Conservation (phyloP, 495 filamentous ascomycete species). For the Neurospora hispaniola region DNA sequence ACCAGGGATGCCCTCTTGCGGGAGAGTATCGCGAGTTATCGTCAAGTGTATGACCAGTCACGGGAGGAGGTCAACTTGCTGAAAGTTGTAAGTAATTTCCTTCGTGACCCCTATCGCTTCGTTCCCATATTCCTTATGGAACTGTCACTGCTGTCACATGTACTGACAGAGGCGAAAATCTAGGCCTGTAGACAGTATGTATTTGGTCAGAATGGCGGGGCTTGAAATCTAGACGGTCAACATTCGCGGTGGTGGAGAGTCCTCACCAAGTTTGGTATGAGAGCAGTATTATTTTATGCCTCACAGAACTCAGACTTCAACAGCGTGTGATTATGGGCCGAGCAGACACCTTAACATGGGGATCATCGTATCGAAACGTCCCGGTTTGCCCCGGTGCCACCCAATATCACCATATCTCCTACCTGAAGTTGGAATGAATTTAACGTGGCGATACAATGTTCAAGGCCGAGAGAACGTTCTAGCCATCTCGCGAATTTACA, state of each 20-base stretch:
- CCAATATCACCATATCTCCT: not conserved
- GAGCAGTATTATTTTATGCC: not conserved
- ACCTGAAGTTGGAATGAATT: not conserved
- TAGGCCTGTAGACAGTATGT: conserved; percentile 41
- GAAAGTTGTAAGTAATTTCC: conserved; percentile 50
- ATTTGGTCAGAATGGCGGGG: conserved; percentile 18
- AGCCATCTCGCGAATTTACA: not conserved
- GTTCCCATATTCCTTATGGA: not conserved
- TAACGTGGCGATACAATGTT: not conserved
- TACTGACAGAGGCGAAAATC: not conserved
- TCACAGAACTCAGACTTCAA: not conserved
- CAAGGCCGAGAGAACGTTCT: not conserved
- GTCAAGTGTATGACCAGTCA: conserved; percentile 70
- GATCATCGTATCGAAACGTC: not conserved
- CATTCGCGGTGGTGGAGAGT: not conserved
- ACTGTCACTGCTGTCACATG: not conserved
- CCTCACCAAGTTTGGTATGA: not conserved
- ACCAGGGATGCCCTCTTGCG: conserved; percentile 62
- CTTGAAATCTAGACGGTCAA: not conserved
- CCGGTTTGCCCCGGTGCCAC: not conserved
- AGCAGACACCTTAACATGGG: not conserved
- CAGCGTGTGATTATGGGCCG: not conserved
- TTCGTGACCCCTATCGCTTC: not conserved
- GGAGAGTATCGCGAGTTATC: conserved; percentile 74
- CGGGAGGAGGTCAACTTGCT: conserved; percentile 62